Conservation (phyloP, 306 rosid genomes). For the Acacia crassicarpa region DNA sequence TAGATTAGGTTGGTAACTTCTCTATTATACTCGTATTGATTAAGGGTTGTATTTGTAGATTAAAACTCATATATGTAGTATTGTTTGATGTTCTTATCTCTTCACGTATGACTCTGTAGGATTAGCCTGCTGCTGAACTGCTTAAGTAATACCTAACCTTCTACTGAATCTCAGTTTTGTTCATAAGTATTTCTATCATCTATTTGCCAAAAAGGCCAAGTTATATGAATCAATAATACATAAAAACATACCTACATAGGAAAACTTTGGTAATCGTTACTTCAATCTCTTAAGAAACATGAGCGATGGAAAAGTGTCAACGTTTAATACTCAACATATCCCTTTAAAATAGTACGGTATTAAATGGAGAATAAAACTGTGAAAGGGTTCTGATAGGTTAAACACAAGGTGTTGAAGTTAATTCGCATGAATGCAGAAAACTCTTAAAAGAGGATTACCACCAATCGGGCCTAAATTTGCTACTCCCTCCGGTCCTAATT, state of each 20-base stretch:
- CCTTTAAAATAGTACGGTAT: too few relatives aligned
- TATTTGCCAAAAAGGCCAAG: not conserved
- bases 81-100: constrained; percentile 4
- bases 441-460: too few relatives aligned
- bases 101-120: constrained; percentile 12
- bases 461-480: too few relatives aligned
- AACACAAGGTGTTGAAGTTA: too few relatives aligned
- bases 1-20: constrained; percentile 39
- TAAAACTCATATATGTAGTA: constrained; percentile 34
- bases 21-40: constrained; percentile 37
- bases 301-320: constrained; percentile 31
- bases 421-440: too few relatives aligned
- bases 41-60: constrained; percentile 33
- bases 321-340: too few relatives aligned
- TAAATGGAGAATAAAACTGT: too few relatives aligned
- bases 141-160: not conserved
- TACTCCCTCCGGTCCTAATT: too few relatives aligned
- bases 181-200: not conserved
- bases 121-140: constrained; percentile 24
- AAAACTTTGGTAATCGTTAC: constrained; percentile 48
- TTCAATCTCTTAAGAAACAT: constrained; percentile 90
- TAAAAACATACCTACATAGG: not conserved
- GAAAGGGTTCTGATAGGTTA: too few relatives aligned
- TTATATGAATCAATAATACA: not conserved
- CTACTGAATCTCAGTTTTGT: constrained; percentile 3